phyloP scores from a whole-genome alignment of 345 rosid species.

The Zanthoxylum bungeanum region DNA sequence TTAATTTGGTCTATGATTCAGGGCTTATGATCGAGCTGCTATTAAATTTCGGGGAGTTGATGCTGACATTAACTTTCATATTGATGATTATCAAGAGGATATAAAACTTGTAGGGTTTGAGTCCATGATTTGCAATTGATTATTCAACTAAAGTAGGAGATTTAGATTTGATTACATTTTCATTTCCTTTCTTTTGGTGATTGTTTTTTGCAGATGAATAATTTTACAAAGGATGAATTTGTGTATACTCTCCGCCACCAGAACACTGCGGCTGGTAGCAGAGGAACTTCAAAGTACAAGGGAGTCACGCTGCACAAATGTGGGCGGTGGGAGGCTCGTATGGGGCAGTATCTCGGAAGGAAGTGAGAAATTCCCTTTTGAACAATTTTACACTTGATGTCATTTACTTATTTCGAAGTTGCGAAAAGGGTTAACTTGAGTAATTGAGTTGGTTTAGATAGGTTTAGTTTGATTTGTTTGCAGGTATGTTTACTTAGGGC shows the following conservation, averaged over 20 bases:
- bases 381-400: neutral
- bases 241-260: constrained; percentile 72
- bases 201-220: constrained; percentile 42
- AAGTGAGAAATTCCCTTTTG: constrained; percentile 44
- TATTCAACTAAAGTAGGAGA: too few relatives aligned
- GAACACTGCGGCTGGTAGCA: constrained; percentile 60
- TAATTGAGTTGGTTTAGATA: constrained; percentile 10
- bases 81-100: constrained; percentile 65
- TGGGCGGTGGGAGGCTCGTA: constrained; percentile 80
- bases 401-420: constrained; percentile 2
- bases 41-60: constrained; percentile 76
- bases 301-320: constrained; percentile 81
- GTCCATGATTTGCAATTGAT: neutral
- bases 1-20: constrained; percentile 15
- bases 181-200: neutral
- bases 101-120: constrained; percentile 46
- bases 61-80: constrained; percentile 74
- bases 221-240: constrained; percentile 66
- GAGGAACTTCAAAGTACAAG: constrained; percentile 69
- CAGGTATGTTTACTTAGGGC: constrained; percentile 97
- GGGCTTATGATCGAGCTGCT: constrained; percentile 92
- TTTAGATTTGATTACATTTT: neutral
- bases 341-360: constrained; percentile 81
- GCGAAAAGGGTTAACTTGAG: neutral
- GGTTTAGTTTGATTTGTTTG: constrained; percentile 25